A percentile compares a stretch with the other conserved stretches of the same genome.
Evolutionary conservation across 169 alveolate genomes (phyloP).

Genomic region (Plasmodium coatneyi): DNA sequence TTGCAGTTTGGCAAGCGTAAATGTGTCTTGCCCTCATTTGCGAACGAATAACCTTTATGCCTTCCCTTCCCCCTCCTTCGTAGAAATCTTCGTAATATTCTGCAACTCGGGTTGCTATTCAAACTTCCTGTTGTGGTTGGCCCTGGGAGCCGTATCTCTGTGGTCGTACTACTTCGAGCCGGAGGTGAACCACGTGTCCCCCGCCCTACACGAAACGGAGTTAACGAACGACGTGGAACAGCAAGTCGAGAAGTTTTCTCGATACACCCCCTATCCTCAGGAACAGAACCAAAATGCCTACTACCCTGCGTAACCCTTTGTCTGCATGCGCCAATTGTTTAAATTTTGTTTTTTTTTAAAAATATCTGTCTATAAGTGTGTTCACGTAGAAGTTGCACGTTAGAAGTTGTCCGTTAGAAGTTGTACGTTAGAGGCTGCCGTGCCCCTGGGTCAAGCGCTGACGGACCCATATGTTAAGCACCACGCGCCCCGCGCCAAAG

Average conservation of each 20-base stretch:
- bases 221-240: constrained; percentile 93
- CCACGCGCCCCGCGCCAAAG: background rate
- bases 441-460: background rate
- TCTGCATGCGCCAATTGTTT: constrained; percentile 33
- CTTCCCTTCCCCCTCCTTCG: constrained; percentile 37
- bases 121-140: constrained; percentile 83
- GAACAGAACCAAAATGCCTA: constrained; percentile 61
- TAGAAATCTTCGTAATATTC: constrained; percentile 84
- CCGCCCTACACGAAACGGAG: constrained; percentile 93
- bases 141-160: constrained; percentile 89
- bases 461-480: background rate
- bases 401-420: background rate
- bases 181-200: constrained; percentile 92
- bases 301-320: constrained; percentile 72
- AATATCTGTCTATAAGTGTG: background rate
- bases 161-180: constrained; percentile 94
- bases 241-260: constrained; percentile 93
- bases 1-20: background rate
- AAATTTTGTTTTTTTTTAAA: constrained; percentile 54
- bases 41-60: background rate
- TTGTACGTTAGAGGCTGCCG: background rate
- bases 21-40: background rate
- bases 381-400: background rate
- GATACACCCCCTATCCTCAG: constrained; percentile 83
- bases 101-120: constrained; percentile 81